These are phyloP conservation scores for Mycocentrospora acerina DNA, from an alignment of 2,329 filamentous ascomycete species.

Conservation along the genomic window DNA sequence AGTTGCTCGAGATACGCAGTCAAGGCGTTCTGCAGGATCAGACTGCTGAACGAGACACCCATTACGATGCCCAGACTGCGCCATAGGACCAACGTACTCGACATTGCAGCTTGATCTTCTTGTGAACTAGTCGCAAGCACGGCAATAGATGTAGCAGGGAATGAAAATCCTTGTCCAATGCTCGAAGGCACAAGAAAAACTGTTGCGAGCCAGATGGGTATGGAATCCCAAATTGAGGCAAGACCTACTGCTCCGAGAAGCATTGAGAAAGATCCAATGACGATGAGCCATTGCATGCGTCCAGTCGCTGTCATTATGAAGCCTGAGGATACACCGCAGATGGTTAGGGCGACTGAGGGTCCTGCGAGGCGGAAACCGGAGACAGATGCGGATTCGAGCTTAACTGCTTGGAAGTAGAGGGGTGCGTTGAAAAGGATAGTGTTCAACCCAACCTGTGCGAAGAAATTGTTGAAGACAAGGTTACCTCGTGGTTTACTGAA, in stretches of 20 bases:
- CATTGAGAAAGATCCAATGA: slow-evolving; percentile 41
- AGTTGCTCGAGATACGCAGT: slow-evolving; percentile 58
- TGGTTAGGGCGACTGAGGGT: slow-evolving; percentile 55
- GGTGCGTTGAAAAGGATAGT: slow-evolving; percentile 70
- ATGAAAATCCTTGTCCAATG: slow-evolving; percentile 46
- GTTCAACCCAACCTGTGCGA: slow-evolving; percentile 52
- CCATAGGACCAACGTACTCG: slow-evolving; percentile 71
- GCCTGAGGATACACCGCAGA: slow-evolving; percentile 45
- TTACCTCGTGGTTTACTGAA: slow-evolving; percentile 50
- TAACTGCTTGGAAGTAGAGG: slow-evolving; percentile 61
- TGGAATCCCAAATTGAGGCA: slow-evolving; percentile 39
- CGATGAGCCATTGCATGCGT: slow-evolving; percentile 46
- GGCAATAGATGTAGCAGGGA: slow-evolving; percentile 45
- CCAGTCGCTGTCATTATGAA: slow-evolving; percentile 49
- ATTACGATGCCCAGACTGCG: slow-evolving; percentile 70
- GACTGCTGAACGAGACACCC: slow-evolving; percentile 70
- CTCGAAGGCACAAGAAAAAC: slow-evolving; percentile 44
- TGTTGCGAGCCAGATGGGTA: slow-evolving; percentile 46
- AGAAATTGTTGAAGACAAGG: slow-evolving; percentile 56
- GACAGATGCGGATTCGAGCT: slow-evolving; percentile 62
- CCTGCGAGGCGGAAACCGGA: slow-evolving; percentile 73
- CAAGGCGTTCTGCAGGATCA: slow-evolving; percentile 73
- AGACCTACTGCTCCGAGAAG: slow-evolving; percentile 41
- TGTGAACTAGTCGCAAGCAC: slow-evolving; percentile 46
- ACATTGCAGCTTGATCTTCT: slow-evolving; percentile 53